Evolutionary conservation across 176 grass and related monocot genomes (phyloP).

Genomic region (Saccharum spontaneum): DNA sequence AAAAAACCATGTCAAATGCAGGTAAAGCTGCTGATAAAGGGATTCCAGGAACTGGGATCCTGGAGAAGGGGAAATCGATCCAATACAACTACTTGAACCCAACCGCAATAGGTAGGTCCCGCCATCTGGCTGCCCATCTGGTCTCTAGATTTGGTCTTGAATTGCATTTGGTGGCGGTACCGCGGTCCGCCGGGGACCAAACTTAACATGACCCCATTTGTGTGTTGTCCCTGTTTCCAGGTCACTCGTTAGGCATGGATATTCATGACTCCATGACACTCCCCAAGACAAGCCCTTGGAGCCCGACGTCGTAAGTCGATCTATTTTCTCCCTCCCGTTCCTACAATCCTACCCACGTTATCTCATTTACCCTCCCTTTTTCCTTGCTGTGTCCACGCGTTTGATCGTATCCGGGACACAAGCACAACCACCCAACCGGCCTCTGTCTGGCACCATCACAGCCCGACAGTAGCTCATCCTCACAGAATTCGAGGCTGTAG

Average conservation of each 20-base stretch:
- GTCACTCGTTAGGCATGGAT: conserved; percentile 94
- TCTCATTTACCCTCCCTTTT: background rate
- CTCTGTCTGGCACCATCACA: background rate
- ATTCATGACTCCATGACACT: conserved; percentile 74
- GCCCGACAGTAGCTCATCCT: background rate
- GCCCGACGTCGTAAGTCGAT: conserved; percentile 75
- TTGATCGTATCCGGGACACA: background rate
- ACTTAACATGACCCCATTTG: background rate
- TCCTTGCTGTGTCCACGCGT: background rate
- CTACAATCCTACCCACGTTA: background rate
- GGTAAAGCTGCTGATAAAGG: conserved; percentile 77
- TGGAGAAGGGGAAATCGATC: conserved; percentile 59
- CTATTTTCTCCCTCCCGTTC: no score
- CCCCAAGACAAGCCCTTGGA: conserved; percentile 58
- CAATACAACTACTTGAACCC: conserved; percentile 90
- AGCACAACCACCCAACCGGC: background rate
- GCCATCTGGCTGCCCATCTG: background rate
- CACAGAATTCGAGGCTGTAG: background rate
- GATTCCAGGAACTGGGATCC: conserved; percentile 78
- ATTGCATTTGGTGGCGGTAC: background rate
- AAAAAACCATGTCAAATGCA: conserved; percentile 16
- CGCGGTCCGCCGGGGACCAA: conserved; percentile 6
- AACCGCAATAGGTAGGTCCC: conserved; percentile 74
- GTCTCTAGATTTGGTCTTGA: conserved; percentile 37
- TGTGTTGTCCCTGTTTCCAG: conserved; percentile 42